Conservation (phyloP, 371 early-diverging fungal genomes). For the Mortierella sp. region DNA sequence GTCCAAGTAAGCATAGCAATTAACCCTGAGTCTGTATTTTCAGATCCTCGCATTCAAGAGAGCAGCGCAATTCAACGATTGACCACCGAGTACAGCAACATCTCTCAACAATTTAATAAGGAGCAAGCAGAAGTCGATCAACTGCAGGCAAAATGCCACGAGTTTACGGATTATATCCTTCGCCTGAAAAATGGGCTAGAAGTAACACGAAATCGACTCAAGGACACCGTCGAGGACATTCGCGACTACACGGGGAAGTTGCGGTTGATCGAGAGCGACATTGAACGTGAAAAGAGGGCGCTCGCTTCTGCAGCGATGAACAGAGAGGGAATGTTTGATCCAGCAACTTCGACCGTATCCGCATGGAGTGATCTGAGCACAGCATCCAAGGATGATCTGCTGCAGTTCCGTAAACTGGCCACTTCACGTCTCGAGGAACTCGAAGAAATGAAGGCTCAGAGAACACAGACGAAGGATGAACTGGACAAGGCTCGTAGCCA, state of each 20-base stretch:
- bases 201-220: constrained; percentile 28
- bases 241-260: constrained; percentile 19
- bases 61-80: constrained; percentile 23
- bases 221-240: constrained; percentile 20
- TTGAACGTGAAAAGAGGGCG: constrained; percentile 20
- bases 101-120: constrained; percentile 20
- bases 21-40: too few relatives aligned
- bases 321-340: not conserved
- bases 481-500: constrained; percentile 64
- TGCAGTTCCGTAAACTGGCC: constrained; percentile 56
- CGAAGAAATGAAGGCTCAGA: constrained; percentile 61
- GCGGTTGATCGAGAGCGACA: constrained; percentile 13
- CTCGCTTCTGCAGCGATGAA: not conserved
- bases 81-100: constrained; percentile 7
- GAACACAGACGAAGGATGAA: constrained; percentile 56
- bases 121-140: constrained; percentile 21
- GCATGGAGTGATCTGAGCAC: constrained; percentile 24
- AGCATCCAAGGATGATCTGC: constrained; percentile 44
- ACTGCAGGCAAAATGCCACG: constrained; percentile 40
- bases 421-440: constrained; percentile 65
- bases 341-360: constrained; percentile 2
- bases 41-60: constrained; percentile 22
- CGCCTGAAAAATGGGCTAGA: constrained; percentile 37
- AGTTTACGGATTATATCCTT: constrained; percentile 24
- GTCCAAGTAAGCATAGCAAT: too few relatives aligned